These are phyloP conservation scores for Luzula sylvatica DNA, from an alignment of 176 grass and related monocot species.

Conservation along the genomic window DNA sequence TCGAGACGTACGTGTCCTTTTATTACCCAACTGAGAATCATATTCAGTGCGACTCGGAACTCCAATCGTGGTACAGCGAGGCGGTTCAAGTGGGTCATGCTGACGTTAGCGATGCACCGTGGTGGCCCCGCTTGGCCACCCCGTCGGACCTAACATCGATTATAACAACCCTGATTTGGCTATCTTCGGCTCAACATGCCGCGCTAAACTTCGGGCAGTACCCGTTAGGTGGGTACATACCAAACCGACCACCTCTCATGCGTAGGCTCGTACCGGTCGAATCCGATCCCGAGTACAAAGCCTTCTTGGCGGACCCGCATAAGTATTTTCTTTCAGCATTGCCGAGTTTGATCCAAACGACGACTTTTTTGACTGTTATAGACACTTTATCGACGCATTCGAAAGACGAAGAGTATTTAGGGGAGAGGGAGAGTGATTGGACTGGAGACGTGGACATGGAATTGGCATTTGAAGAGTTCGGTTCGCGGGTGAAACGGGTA, in stretches of 20 bases:
- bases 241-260: constrained; percentile 87
- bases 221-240: constrained; percentile 84
- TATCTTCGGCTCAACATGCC: constrained; percentile 84
- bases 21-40: constrained; percentile 50
- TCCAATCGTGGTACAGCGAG: constrained; percentile 81
- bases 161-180: constrained; percentile 77
- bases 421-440: constrained; percentile 65
- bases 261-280: constrained; percentile 70
- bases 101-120: constrained; percentile 62
- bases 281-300: constrained; percentile 68
- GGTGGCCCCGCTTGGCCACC: constrained; percentile 68
- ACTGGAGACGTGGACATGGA: constrained; percentile 52
- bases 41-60: constrained; percentile 54
- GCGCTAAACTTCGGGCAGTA: constrained; percentile 99
- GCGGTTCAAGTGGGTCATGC: constrained; percentile 60
- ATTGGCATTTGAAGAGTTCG: constrained; percentile 43
- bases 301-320: constrained; percentile 55
- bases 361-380: constrained; percentile 97
- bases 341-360: constrained; percentile 73
- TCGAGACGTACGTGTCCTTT: constrained; percentile 37
- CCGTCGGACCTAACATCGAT: constrained; percentile 47
- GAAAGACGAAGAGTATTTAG: constrained; percentile 84
- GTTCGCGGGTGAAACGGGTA: constrained; percentile 32
- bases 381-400: constrained; percentile 98
- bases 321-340: constrained; percentile 80